A percentile compares a stretch with the other conserved stretches of the same genome.
These are phyloP conservation scores for Kuraishia molischiana DNA, from an alignment of 805 yeast species.

Conservation along the genomic window DNA sequence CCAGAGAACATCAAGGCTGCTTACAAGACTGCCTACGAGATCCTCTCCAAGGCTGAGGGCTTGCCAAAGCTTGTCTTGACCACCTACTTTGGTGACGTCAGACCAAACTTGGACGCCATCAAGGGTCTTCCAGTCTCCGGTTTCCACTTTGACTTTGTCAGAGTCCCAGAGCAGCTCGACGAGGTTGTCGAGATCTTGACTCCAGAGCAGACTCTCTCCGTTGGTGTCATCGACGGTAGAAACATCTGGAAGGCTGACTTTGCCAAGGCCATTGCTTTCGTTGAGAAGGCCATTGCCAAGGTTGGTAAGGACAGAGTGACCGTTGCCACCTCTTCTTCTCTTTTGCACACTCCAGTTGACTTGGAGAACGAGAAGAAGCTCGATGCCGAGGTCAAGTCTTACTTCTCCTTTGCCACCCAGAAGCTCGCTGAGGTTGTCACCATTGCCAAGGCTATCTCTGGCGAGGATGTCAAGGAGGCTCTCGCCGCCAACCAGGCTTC, in stretches of 20 bases:
- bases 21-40: constrained; percentile 80
- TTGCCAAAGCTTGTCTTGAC: constrained; percentile 77
- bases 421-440: constrained; percentile 86
- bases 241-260: constrained; percentile 99
- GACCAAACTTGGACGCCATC: constrained; percentile 89
- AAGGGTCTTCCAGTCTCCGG: constrained; percentile 88
- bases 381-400: constrained; percentile 85
- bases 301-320: constrained; percentile 80
- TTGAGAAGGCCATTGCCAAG: constrained; percentile 73
- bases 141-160: constrained; percentile 93
- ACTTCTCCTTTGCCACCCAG: constrained; percentile 98
- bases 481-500: constrained; percentile 83
- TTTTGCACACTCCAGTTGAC: constrained; percentile 98
- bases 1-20: constrained; percentile 77
- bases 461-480: constrained; percentile 67
- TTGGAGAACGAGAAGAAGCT: constrained; percentile 86
- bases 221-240: constrained; percentile 98
- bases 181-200: constrained; percentile 61
- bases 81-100: constrained; percentile 96
- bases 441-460: constrained; percentile 80
- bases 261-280: constrained; percentile 73
- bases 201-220: constrained; percentile 75
- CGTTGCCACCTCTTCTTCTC: constrained; percentile 92
- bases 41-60: constrained; percentile 54
- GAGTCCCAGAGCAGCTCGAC: constrained; percentile 93